Evolutionary conservation across 352 stramenopile species (phyloP), one percentile per base, ranked within the genome.

Genomic region (Pythium rhizo-oryzae): DNA sequence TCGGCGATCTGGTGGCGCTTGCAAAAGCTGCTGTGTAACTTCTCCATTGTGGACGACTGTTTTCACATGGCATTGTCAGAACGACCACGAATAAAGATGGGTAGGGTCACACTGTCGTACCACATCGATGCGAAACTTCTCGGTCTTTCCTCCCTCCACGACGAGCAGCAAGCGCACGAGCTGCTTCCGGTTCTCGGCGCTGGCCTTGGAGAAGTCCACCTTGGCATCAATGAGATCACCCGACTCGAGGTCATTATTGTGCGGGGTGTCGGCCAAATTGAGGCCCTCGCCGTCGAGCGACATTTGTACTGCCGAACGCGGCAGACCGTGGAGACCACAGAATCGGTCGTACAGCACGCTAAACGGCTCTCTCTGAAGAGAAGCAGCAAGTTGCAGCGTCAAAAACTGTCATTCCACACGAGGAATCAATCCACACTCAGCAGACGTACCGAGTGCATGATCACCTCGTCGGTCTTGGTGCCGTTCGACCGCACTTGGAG

Each of bases 171-270:
- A 55, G 6, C 83, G 82, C 25, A 93, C 35, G 56, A 87, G 85
- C 0, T 56, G 75, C 24, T 65, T 59, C 53, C 89, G 90, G 56
- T 85, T 85, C n/a, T 78, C 66, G 5, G 70, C 55, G 37, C 76
- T 63, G 39, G 87, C 79, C 65, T 84, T 67, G 0, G 81, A 79
- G 35, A 91, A 93, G 55, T 93, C 81, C 33, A 91, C 85, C 39
- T 89, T 90, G 18, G 85, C 82, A 57, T 93, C 85, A 41, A 93
- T 85, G 12, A 93, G 50, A 55, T 93, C 81, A 24, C 77, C 81
- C 2, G 78, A 71, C 47, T 91, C 84, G 13, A 91, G 68, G 46
- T 90, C 81, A 60, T 65, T 70, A 5, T 57, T 59, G 1, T 54
- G 49, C 1, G 81, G 76, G 18, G 79, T 90, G 21, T 59, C 56